Base-by-base conservation (phyloP, 192 early-diverging fungal species). In the Umbelopsis sp. region DNA sequence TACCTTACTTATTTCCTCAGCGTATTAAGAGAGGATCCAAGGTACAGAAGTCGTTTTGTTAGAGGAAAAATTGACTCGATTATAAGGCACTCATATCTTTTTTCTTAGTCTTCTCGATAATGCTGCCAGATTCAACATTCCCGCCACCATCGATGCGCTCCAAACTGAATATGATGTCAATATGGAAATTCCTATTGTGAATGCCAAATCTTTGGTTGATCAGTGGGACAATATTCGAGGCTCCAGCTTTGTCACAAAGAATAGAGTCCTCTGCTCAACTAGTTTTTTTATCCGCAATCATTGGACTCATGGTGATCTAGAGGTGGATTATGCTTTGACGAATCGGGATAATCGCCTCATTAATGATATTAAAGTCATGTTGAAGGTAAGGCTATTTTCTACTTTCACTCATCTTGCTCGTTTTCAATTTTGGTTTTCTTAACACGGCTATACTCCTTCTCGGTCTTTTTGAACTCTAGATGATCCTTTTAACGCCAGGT, bases 291-390 rank as follows among this genome's bases (percentile, higher is more conserved):
- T 62, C 14, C 29, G 17, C 6, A 17, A 8, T 62, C 29, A 17
- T 1, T 29, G 25, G 11, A 34, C 17, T 26, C 26, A 2, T 20
- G 56, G 56, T 17, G 29, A 62, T 20, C 16, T 62, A 20, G 56
- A 62, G 31, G 14, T 62, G 20, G 29, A 29, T 12, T 20, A 31
- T 20, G 17, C 31, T 26, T 62, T 26, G 26, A 16, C 8, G 16
- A 29, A 22, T 14, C 7, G 12, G 29, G 56, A 62, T 20, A 26
- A 31, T 3, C 56, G 56, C 2, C 10, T 29, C 2, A 62, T 36
- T 16, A 62, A 62, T 34, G 56, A 62, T 34, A 62, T 62, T 31
- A 29, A 34, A 14, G 56, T 62, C 56, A 62, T 62, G 24, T 34
- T 62, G 31, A 62, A 62, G 56, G 56, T 62, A 34, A 4, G 14